Evolutionary conservation across 1,284 basidiomycete species (phyloP), one percentile per base, ranked within the genome.

Genomic region (Cryptococcus sp.): DNA sequence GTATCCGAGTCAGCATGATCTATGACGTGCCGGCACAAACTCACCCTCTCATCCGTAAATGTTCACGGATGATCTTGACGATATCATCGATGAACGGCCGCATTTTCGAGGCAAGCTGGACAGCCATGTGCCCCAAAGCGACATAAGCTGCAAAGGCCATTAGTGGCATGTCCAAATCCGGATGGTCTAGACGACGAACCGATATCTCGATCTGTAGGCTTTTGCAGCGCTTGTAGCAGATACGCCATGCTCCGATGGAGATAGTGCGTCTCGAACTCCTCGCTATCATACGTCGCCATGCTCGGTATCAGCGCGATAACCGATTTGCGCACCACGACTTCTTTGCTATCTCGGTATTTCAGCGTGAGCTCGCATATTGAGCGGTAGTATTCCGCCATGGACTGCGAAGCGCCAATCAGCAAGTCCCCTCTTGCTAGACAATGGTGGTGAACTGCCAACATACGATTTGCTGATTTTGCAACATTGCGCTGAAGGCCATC

Each of bases 91-190:
- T 85, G 79, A 97, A 99, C 1, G 88, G 88, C 71, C 94, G 92
- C 90, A 99, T 98, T 64, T 93, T 91, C 64, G 91, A 90, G 27
- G 89, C 88, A 51, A 99, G 91, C 50, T 93, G 90, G 38, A 87
- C 87, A 0, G 95, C 91, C 41, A 97, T 91, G 69, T 97, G 93
- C 0, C 96, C 96, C 64, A 99, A 94, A 1, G 96, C 93, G 69
- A 96, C 88, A 75, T 97, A 98, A 0, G 94, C 93, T 89, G 62
- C 31, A 35, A 39, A 55, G 53, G 7, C 62, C 57, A 57, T 76
- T 69, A 64, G 60, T 49, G 49, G 19, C 22, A 46, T 15, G 10
- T 31, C 3, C 8, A 35, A 22, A 45, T 38, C 10, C 8, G 17
- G 15, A 8, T n/a, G 13, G 16, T n/a, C 23, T 17, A 3, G 40